These are phyloP conservation scores for Apiotrichum gracile DNA, from an alignment of 1,284 basidiomycete genomes.

Conservation along the genomic window DNA sequence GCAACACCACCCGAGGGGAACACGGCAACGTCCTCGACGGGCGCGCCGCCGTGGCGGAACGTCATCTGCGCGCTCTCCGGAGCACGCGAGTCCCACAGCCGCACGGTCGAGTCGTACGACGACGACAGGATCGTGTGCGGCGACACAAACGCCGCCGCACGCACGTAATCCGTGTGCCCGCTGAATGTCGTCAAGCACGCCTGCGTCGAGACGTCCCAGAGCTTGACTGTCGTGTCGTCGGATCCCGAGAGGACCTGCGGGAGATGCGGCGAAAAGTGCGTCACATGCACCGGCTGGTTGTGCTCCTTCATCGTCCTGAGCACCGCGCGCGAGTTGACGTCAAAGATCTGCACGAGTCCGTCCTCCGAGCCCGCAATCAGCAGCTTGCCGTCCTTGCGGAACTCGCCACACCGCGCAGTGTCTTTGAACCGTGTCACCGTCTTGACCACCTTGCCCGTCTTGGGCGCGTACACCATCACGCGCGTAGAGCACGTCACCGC, in stretches of 20 bases:
- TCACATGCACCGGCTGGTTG: constrained; percentile 90
- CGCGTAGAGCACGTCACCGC: constrained; percentile 91
- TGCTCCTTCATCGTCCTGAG: constrained; percentile 78
- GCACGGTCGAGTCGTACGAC: constrained; percentile 88
- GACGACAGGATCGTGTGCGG: constrained; percentile 83
- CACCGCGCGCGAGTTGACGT: constrained; percentile 89
- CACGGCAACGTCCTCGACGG: constrained; percentile 91
- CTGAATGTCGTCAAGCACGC: constrained; percentile 69
- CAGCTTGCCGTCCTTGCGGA: constrained; percentile 88
- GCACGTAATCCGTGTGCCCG: constrained; percentile 90
- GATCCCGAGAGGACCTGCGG: constrained; percentile 90
- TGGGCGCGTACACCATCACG: constrained; percentile 91
- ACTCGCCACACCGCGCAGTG: constrained; percentile 78
- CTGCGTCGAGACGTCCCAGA: constrained; percentile 95
- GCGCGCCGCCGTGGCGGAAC: constrained; percentile 62
- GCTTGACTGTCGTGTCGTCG: constrained; percentile 86
- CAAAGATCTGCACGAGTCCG: constrained; percentile 93
- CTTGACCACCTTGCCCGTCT: constrained; percentile 91
- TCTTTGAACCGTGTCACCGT: constrained; percentile 96
- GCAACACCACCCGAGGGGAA: constrained; percentile 85
- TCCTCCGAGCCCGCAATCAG: constrained; percentile 93
- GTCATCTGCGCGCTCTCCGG: constrained; percentile 56
- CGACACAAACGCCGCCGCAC: constrained; percentile 79
- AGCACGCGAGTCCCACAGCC: constrained; percentile 75
- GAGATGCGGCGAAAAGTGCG: constrained; percentile 77